Base-by-base conservation (phyloP, 768 basidiomycete species). In the Austroboletus festivus region DNA sequence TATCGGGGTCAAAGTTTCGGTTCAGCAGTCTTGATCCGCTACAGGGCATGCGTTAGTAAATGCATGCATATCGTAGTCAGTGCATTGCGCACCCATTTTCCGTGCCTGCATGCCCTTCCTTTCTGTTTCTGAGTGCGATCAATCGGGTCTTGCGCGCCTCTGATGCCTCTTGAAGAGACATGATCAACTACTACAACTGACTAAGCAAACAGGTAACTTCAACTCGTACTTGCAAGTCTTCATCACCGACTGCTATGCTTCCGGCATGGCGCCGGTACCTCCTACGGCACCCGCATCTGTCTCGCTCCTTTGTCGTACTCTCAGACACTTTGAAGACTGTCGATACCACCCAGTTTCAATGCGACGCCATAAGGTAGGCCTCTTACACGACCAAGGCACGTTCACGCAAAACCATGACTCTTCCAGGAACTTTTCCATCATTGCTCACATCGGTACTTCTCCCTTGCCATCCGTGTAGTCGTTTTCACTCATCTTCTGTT, bases 1-100 rank as follows among this genome's bases (percentile, higher is more conserved):
- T 89, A 56, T 83, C 83, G 2, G 93, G 92, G 68, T 98, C 95
- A 66, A 89, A 98, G 61, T 94, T 94, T 30, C 95, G 82, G 54
- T 71, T 80, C 56, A 81, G 80, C 26, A 91, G 70, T 44, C 84
- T 61, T 12, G 81, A 72, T 54, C 76, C 77, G 38, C 70, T 67
- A 59, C 49, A 22, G 37, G 9, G 33, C 30, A 24, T 58, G 42
- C 38, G 60, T 73, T 33, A 50, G 43, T 42, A 43, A 34, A 37
- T 23, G 15, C 31, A n/a, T 26, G 26, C 44, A 15, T 16, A 28
- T 28, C 28, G 28, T 6, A 22, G 39, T 3, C 31, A 8, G 21
- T 28, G 19, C 62, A 47, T 5, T n/a, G 49, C 82, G 55, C 61
- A 78, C 81, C 73, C 62, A 43, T 62, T 54, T 20, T 63, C 74